These are phyloP conservation scores for Phytophthora pluvialis DNA, from an alignment of 352 stramenopile genomes.

Conservation along the genomic window DNA sequence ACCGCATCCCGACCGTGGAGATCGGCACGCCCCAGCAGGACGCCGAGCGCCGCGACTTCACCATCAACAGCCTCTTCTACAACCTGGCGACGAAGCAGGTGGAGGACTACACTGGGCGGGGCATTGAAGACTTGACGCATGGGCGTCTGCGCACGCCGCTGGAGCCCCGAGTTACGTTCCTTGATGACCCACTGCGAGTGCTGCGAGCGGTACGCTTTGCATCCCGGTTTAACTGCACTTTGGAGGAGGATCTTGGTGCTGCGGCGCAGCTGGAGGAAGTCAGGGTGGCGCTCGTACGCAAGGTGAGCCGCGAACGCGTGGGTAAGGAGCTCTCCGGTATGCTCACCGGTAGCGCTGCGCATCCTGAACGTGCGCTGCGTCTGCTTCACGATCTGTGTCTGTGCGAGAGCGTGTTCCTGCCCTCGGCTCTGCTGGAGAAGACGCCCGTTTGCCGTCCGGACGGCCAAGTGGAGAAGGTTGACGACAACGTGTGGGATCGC, in stretches of 20 bases:
- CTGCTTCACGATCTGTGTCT: conserved; percentile 65
- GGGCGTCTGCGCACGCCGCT: conserved; percentile 95
- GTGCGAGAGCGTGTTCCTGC: conserved; percentile 63
- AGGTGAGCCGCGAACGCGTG: conserved; percentile 82
- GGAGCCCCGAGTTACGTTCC: conserved; percentile 93
- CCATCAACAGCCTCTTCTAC: conserved; percentile 99
- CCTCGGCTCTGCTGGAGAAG: conserved; percentile 36
- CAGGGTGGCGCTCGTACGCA: conserved; percentile 67
- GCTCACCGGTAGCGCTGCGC: conserved; percentile 67
- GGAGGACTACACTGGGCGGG: conserved; percentile 95
- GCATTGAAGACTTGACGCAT: conserved; percentile 91
- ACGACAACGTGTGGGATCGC: conserved; percentile 42
- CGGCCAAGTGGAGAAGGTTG: conserved; percentile 22
- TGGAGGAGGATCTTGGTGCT: conserved; percentile 85
- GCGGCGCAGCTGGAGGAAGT: conserved; percentile 70
- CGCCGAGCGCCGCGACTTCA: conserved; percentile 95
- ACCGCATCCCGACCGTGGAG: conserved; percentile 70
- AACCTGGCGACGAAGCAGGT: conserved; percentile 95
- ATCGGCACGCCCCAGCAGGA: conserved; percentile 89
- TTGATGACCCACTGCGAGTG: conserved; percentile 97
- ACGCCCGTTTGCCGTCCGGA: conserved; percentile 42
- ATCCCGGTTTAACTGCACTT: conserved; percentile 92
- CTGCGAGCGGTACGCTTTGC: conserved; percentile 97
- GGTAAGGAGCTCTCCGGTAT: conserved; percentile 77
- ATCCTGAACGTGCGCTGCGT: conserved; percentile 62